These are phyloP conservation scores for Neoscytalidium dimidiatum DNA, from an alignment of 2,329 filamentous ascomycete species.

Conservation along the genomic window DNA sequence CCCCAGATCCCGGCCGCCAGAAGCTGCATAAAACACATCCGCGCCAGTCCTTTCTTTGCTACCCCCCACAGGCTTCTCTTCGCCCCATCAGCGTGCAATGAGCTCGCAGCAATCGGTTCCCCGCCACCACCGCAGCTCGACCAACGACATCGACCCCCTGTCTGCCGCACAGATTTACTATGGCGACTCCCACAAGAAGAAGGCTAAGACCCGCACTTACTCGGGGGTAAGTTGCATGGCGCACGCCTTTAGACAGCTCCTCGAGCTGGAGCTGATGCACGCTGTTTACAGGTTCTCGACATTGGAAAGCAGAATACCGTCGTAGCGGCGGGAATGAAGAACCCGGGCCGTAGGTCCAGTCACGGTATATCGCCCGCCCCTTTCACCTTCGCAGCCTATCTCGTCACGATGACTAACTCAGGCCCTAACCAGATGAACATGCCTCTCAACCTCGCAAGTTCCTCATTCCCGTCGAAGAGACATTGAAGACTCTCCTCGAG, in stretches of 20 bases:
- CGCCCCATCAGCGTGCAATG: conserved; percentile 27
- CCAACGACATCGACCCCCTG: conserved; percentile 55
- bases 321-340: conserved; percentile 27
- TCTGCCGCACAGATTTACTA: conserved; percentile 63
- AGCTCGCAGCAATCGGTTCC: conserved; percentile 38
- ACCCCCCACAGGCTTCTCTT: background rate
- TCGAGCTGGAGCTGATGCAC: background rate
- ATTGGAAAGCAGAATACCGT: conserved; percentile 33
- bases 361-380: conserved; percentile 31
- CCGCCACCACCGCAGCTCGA: conserved; percentile 41
- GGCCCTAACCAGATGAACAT: conserved; percentile 65
- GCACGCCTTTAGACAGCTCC: background rate
- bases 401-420: background rate
- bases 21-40: background rate
- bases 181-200: conserved; percentile 53
- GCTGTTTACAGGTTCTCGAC: background rate
- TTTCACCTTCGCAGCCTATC: background rate
- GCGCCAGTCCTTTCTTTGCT: background rate
- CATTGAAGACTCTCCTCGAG: conserved; percentile 73
- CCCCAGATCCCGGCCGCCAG: background rate
- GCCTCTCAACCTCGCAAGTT: conserved; percentile 73
- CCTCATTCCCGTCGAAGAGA: conserved; percentile 82
- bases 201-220: conserved; percentile 54
- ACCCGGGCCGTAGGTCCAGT: conserved; percentile 37
- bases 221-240: conserved; percentile 52